Conservation (phyloP, 305 asterid species). For the Rubia peregrina region DNA sequence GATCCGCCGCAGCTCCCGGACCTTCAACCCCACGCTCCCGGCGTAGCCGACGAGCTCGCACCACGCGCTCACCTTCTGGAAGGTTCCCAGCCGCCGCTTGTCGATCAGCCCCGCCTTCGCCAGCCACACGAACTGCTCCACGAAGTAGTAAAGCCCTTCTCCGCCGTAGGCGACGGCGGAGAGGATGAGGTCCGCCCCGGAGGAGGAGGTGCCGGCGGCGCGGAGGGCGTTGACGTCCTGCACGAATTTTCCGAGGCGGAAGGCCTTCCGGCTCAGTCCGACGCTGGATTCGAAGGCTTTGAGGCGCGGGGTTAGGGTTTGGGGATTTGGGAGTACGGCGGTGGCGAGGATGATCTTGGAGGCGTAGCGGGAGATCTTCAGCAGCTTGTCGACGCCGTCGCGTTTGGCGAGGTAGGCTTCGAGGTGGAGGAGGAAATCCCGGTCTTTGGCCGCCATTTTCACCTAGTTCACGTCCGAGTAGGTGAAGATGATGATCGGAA, state of each 20-base stretch:
- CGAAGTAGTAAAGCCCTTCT: slow-evolving; percentile 69
- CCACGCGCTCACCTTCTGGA: slow-evolving; percentile 84
- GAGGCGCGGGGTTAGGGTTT: slow-evolving; percentile 39
- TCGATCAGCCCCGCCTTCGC: slow-evolving; percentile 71
- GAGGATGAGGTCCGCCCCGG: slow-evolving; percentile 26
- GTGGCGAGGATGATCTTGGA: slow-evolving; percentile 68
- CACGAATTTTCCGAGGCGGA: slow-evolving; percentile 76
- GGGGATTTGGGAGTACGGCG: slow-evolving; percentile 29
- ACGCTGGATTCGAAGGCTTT: slow-evolving; percentile 78
- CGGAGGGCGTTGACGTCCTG: slow-evolving; percentile 78
- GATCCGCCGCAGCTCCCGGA: slow-evolving; percentile 43
- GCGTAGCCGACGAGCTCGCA: slow-evolving; percentile 71
- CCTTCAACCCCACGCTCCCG: slow-evolving; percentile 73
- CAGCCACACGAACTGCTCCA: slow-evolving; percentile 88
- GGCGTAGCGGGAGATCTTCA: slow-evolving; percentile 86
- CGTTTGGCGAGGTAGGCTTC: slow-evolving; percentile 82
- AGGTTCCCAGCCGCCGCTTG: slow-evolving; percentile 31
- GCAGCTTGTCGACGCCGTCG: slow-evolving; percentile 84
- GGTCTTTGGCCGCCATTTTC: slow-evolving; percentile 13
- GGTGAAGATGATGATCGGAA: not conserved
- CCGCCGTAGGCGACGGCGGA: slow-evolving; percentile 60
- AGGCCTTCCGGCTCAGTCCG: slow-evolving; percentile 86
- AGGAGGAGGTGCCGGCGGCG: slow-evolving; percentile 14
- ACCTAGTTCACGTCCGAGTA: slow-evolving; percentile 12
- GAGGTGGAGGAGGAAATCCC: slow-evolving; percentile 62